Percentiles rank a stretch among this genome's conserved stretches.
These are phyloP conservation scores for Acacia confusa DNA, from an alignment of 306 rosid genomes.

Conservation along the genomic window DNA sequence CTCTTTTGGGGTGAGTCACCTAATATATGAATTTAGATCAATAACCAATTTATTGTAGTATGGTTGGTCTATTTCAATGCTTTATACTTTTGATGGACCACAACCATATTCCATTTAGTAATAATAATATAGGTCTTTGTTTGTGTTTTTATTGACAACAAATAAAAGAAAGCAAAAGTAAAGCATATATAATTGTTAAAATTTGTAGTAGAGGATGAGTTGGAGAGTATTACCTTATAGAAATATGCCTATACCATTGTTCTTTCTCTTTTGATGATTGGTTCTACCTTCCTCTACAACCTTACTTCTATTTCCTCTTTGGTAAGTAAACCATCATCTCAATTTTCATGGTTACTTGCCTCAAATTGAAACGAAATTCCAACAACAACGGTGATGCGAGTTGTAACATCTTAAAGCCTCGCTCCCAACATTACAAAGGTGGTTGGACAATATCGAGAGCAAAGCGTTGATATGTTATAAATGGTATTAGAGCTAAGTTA, in stretches of 20 bases:
- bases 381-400: neutral
- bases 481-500: too few species aligned
- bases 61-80: neutral
- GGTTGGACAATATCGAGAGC: too few species aligned
- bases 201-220: conserved; percentile 15
- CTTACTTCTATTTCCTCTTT: conserved; percentile 86
- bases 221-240: conserved; percentile 60
- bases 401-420: too few species aligned
- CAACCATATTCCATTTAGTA: neutral
- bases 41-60: neutral
- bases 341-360: conserved; percentile 68
- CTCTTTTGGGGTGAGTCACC: neutral
- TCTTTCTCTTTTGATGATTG: conserved; percentile 87
- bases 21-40: neutral
- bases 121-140: neutral
- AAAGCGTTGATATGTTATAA: too few species aligned
- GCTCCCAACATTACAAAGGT: too few species aligned
- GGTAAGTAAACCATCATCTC: conserved; percentile 89
- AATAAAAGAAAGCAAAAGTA: neutral
- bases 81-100: neutral
- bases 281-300: conserved; percentile 83
- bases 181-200: neutral
- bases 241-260: conserved; percentile 95
- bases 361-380: conserved; percentile 57
- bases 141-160: neutral